A percentile compares a stretch with the other conserved stretches of the same genome.
These are phyloP conservation scores for Tuber melanosporum DNA, from an alignment of 495 filamentous ascomycete genomes.

Conservation along the genomic window DNA sequence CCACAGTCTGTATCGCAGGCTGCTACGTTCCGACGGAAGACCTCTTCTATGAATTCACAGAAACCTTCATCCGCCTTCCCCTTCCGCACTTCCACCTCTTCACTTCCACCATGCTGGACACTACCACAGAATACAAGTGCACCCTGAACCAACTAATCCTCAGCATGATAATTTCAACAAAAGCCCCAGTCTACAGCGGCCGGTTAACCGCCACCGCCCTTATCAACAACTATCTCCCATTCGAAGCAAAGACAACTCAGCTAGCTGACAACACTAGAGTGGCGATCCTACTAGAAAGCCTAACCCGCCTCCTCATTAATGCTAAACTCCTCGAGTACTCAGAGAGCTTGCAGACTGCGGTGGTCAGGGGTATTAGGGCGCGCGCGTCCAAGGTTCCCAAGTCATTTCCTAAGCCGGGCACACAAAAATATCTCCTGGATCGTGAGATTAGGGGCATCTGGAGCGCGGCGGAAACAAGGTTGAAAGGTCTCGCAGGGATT, in stretches of 20 bases:
- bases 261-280: conserved; percentile 73
- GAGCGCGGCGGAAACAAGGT: conserved; percentile 37
- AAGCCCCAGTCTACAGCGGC: conserved; percentile 47
- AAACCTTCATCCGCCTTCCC: conserved; percentile 59
- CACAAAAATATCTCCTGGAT: not conserved
- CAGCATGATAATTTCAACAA: conserved; percentile 54
- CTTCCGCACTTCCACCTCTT: conserved; percentile 68
- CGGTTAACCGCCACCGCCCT: conserved; percentile 54
- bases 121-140: conserved; percentile 48
- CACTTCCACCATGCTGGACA: conserved; percentile 46
- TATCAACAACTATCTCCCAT: conserved; percentile 64
- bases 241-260: conserved; percentile 56
- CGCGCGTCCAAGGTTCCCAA: conserved; percentile 49
- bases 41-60: conserved; percentile 62
- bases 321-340: conserved; percentile 47
- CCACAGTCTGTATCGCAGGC: conserved; percentile 48
- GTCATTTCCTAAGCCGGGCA: not conserved
- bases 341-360: conserved; percentile 48
- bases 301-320: conserved; percentile 56
- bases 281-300: conserved; percentile 64
- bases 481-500: conserved; percentile 37
- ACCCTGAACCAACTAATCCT: conserved; percentile 62
- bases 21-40: conserved; percentile 51
- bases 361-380: conserved; percentile 58
- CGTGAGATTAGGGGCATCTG: conserved; percentile 35